Percentiles rank a stretch among this genome's conserved stretches.
phyloP scores from a whole-genome alignment of 768 basidiomycete genomes.

The Leccinum pellstonianum region DNA sequence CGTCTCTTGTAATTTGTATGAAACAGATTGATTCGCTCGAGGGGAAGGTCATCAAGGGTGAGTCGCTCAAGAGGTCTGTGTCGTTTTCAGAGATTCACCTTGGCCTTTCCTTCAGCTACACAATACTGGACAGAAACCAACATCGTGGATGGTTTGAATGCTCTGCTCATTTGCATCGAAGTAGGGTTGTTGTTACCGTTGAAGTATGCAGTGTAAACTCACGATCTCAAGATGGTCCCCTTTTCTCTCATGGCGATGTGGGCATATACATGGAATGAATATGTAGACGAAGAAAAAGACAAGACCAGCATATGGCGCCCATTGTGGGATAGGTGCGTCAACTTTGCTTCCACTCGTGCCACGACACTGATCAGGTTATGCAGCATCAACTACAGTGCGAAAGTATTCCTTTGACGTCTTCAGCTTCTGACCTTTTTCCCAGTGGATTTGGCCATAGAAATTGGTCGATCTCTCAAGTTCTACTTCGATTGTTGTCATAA shows the following conservation, averaged over 20 bases:
- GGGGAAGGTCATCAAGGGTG: slow-evolving; percentile 66
- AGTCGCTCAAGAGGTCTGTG: neutral
- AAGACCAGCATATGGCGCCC: slow-evolving; percentile 66
- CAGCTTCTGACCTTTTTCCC: slow-evolving; percentile 8
- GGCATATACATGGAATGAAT: slow-evolving; percentile 77
- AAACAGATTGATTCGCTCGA: slow-evolving; percentile 64
- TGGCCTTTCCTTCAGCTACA: slow-evolving; percentile 47
- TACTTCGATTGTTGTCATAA: slow-evolving; percentile 45
- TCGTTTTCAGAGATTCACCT: neutral
- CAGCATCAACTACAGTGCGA: slow-evolving; percentile 41
- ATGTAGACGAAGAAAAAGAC: slow-evolving; percentile 41
- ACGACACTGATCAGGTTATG: slow-evolving; percentile 4
- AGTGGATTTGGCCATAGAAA: slow-evolving; percentile 72
- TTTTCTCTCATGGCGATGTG: slow-evolving; percentile 78
- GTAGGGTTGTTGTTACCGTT: slow-evolving; percentile 35
- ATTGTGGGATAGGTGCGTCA: slow-evolving; percentile 55
- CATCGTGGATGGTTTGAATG: slow-evolving; percentile 80
- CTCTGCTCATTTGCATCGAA: slow-evolving; percentile 82
- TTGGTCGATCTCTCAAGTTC: slow-evolving; percentile 58
- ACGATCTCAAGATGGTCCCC: slow-evolving; percentile 68
- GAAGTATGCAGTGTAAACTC: slow-evolving; percentile 7
- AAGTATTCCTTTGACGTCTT: too few species aligned
- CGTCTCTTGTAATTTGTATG: neutral
- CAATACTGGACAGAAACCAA: slow-evolving; percentile 82
- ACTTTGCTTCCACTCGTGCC: neutral